Evolutionary conservation across 164 flowering plant species (phyloP).

Genomic region (Annona squamosa): DNA sequence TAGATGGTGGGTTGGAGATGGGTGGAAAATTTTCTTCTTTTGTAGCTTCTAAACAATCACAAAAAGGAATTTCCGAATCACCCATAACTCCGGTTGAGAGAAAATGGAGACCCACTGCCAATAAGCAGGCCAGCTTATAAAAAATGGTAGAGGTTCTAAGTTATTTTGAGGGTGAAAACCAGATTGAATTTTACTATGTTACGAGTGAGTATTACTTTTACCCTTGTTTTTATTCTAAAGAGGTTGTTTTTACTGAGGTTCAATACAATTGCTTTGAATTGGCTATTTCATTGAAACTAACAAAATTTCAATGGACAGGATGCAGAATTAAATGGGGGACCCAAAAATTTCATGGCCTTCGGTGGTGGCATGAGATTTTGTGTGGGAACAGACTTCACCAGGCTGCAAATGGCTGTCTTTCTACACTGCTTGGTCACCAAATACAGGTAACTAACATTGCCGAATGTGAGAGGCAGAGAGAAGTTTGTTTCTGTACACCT

Average conservation of each 20-base stretch:
- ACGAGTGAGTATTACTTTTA: too few relatives aligned
- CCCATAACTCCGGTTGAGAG: too few relatives aligned
- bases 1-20: too few relatives aligned
- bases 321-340: constrained; percentile 20
- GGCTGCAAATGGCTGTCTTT: constrained; percentile 32
- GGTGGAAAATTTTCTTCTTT: not conserved
- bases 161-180: too few relatives aligned
- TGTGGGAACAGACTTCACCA: constrained; percentile 40
- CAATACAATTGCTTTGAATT: not conserved
- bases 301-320: constrained; percentile 15
- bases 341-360: constrained; percentile 42
- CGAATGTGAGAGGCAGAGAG: not conserved
- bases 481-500: not conserved
- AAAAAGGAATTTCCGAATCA: not conserved
- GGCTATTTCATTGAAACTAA: constrained; percentile 3
- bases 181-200: too few relatives aligned
- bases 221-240: too few relatives aligned
- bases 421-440: constrained; percentile 35
- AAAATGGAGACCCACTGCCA: too few relatives aligned
- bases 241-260: too few relatives aligned
- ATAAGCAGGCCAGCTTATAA: too few relatives aligned
- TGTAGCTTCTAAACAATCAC: not conserved
- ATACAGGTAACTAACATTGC: constrained; percentile 26
- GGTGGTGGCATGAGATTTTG: constrained; percentile 48
- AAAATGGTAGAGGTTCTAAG: too few relatives aligned